Evolutionary conservation across 495 filamentous ascomycete species (phyloP).

Genomic region (Poronia punctata): DNA sequence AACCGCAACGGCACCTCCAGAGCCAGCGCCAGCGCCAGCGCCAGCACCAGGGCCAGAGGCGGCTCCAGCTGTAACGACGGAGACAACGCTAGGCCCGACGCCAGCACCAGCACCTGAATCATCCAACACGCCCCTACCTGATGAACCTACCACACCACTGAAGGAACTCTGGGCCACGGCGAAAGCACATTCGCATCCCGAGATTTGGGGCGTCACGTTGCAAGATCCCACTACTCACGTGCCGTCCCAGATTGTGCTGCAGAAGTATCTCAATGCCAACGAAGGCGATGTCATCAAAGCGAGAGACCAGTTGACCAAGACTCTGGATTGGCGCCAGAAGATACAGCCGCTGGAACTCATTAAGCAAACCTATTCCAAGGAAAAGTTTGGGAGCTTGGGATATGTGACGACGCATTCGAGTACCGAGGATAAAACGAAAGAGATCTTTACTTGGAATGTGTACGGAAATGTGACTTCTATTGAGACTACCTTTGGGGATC

Average conservation of each 20-base stretch:
- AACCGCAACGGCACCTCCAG: neutral
- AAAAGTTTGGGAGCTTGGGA: conserved; percentile 52
- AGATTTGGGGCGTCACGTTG: conserved; percentile 73
- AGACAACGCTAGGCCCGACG: neutral
- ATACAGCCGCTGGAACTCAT: conserved; percentile 40
- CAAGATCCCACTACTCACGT: conserved; percentile 49
- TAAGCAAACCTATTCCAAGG: conserved; percentile 39
- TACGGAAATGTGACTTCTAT: conserved; percentile 71
- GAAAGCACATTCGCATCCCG: conserved; percentile 40
- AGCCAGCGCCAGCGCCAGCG: conserved; percentile 1
- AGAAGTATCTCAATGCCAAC: conserved; percentile 89
- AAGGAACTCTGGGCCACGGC: conserved; percentile 32
- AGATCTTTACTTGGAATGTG: conserved; percentile 75
- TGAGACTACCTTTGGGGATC: conserved; percentile 65
- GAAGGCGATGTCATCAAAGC: conserved; percentile 65
- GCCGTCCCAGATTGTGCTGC: conserved; percentile 71
- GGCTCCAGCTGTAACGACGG: neutral
- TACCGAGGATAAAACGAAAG: conserved; percentile 25
- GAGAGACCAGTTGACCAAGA: conserved; percentile 65
- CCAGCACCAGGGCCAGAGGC: conserved; percentile 1
- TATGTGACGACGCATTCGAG: conserved; percentile 44
- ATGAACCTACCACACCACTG: conserved; percentile 18
- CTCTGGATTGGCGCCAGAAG: conserved; percentile 72
- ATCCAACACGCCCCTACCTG: conserved; percentile 15
- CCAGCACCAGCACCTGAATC: conserved; percentile 2